A percentile compares a stretch with the other conserved stretches of the same genome.
Evolutionary conservation across 352 stramenopile species (phyloP).

Genomic region (Phytopythium boreale): DNA sequence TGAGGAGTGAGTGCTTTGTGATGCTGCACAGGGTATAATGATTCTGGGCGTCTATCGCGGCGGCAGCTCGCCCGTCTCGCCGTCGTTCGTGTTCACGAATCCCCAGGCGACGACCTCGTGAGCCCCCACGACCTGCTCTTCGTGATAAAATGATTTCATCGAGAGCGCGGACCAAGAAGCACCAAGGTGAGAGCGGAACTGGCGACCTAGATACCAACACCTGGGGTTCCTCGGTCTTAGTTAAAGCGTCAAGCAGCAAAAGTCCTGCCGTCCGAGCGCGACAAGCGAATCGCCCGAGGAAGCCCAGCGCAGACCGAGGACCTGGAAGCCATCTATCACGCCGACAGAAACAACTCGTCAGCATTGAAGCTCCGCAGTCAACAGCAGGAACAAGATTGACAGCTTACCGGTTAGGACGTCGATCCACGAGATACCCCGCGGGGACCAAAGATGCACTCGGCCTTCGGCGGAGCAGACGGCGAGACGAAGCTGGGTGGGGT

Average conservation of each 20-base stretch:
- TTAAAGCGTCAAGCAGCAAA: constrained; percentile 62
- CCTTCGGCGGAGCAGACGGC: constrained; percentile 58
- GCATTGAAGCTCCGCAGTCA: constrained; percentile 42
- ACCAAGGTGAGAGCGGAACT: not conserved
- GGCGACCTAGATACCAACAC: not conserved
- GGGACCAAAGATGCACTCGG: constrained; percentile 71
- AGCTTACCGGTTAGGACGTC: constrained; percentile 50
- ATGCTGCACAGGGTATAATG: constrained; percentile 37
- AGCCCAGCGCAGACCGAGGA: constrained; percentile 63
- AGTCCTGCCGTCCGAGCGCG: constrained; percentile 59
- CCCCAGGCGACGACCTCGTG: constrained; percentile 57
- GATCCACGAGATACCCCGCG: constrained; percentile 64
- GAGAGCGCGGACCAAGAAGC: not conserved
- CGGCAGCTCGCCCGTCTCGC: constrained; percentile 29
- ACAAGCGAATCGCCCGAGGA: constrained; percentile 45
- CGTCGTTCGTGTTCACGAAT: constrained; percentile 64
- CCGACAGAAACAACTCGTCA: constrained; percentile 2
- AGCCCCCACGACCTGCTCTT: constrained; percentile 62
- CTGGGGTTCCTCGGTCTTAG: too few species aligned
- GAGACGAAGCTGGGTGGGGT: constrained; percentile 40
- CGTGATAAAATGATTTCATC: constrained; percentile 46
- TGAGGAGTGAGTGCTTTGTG: not conserved
- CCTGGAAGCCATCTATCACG: constrained; percentile 59
- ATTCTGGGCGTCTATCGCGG: constrained; percentile 54
- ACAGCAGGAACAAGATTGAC: constrained; percentile 31